Percentiles rank a stretch among this genome's conserved stretches.
Conservation (phyloP, 345 rosid genomes). For the Syzygium aromaticum region DNA sequence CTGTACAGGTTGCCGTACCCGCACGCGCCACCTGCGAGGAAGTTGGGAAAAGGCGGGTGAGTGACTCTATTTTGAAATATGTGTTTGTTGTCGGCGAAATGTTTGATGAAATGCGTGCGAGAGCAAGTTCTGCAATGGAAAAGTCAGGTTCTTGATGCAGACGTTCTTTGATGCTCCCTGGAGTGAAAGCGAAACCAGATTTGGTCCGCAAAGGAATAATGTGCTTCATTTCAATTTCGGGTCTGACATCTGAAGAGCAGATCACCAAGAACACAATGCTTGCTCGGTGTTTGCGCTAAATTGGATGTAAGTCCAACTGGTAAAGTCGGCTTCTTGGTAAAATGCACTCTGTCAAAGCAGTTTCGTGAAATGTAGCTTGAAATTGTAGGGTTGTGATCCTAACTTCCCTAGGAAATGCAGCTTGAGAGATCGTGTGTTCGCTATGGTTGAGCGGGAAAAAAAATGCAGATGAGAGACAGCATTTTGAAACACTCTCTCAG, state of each 20-base stretch:
- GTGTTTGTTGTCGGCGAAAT: background rate
- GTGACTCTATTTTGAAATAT: background rate
- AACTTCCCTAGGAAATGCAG: background rate
- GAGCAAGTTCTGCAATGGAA: background rate
- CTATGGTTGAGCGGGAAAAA: background rate
- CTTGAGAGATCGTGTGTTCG: background rate
- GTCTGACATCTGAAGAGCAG: background rate
- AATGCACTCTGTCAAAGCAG: background rate
- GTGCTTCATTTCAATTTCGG: background rate
- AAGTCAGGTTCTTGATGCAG: background rate
- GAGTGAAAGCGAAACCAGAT: background rate
- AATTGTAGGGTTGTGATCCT: background rate
- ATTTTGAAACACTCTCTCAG: background rate
- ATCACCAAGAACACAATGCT: background rate
- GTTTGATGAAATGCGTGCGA: background rate
- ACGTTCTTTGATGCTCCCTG: background rate
- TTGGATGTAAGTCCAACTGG: background rate
- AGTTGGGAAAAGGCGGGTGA: background rate
- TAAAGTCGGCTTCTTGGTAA: background rate
- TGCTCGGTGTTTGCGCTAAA: background rate
- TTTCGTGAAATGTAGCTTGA: background rate
- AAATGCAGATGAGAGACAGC: background rate
- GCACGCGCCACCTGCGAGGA: slow-evolving; percentile 52
- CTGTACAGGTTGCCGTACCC: slow-evolving; percentile 69
- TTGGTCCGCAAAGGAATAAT: background rate